phyloP scores from a whole-genome alignment of 116 monocot species.

The Dioscorea cayenensis region DNA sequence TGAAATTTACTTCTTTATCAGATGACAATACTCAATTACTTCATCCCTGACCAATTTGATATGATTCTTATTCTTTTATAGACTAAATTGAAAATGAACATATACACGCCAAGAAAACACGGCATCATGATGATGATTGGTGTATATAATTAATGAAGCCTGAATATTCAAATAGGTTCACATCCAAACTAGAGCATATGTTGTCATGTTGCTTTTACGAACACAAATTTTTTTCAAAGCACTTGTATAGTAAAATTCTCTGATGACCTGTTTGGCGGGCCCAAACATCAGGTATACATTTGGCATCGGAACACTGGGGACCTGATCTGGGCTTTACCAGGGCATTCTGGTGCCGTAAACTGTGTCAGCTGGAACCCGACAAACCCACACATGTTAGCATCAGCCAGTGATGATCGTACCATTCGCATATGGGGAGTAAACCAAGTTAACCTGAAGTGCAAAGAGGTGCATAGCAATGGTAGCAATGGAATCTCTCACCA shows the following conservation, averaged over 20 bases:
- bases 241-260: too few species aligned
- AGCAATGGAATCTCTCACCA: constrained; percentile 10
- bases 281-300: constrained; percentile 70
- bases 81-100: too few species aligned
- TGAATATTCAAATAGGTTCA: too few species aligned
- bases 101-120: too few species aligned
- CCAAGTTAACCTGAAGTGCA: constrained; percentile 20
- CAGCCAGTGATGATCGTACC: constrained; percentile 81
- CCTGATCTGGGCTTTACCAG: constrained; percentile 52
- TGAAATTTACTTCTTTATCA: not conserved
- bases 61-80: not conserved
- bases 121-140: not conserved
- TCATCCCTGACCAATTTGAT: not conserved
- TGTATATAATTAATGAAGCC: too few species aligned
- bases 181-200: too few species aligned
- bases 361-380: constrained; percentile 89
- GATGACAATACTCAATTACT: not conserved
- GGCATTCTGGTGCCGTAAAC: constrained; percentile 82
- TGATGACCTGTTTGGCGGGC: too few species aligned
- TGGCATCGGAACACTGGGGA: constrained; percentile 68
- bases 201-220: too few species aligned
- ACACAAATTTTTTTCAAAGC: too few species aligned
- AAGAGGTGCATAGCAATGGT: constrained; percentile 53
- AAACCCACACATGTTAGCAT: constrained; percentile 90
- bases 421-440: constrained; percentile 77